Evolutionary conservation across 1,139 yeast genomes (phyloP).

Genomic region (Petasospora rhodanensis): DNA sequence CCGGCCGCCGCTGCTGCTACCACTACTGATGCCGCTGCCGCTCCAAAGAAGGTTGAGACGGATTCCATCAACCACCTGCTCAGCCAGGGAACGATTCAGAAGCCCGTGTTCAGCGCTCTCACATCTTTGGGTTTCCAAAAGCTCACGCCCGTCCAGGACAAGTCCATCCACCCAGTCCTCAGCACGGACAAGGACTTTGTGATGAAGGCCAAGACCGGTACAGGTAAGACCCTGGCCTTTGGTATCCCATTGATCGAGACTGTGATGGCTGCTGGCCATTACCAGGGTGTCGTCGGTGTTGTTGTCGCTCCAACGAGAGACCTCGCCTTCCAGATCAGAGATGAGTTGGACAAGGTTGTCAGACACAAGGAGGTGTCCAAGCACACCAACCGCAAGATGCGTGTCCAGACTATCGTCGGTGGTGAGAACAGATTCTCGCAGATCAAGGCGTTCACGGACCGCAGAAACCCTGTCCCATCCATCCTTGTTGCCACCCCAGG

Average conservation of each 20-base stretch:
- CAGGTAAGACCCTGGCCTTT: slow-evolving; percentile 91
- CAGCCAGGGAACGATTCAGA: slow-evolving; percentile 14
- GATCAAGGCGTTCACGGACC: slow-evolving; percentile 29
- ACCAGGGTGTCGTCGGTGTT: slow-evolving; percentile 47
- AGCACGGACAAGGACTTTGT: slow-evolving; percentile 60
- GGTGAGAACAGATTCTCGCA: slow-evolving; percentile 41
- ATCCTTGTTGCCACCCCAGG: slow-evolving; percentile 92
- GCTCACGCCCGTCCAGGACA: slow-evolving; percentile 78
- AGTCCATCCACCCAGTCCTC: slow-evolving; percentile 64
- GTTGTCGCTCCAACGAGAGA: slow-evolving; percentile 91
- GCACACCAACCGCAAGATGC: slow-evolving; percentile 31
- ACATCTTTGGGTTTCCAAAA: slow-evolving; percentile 38
- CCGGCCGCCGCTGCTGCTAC: too few species aligned
- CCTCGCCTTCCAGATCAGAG: slow-evolving; percentile 78
- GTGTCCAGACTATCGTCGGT: slow-evolving; percentile 40
- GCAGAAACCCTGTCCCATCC: slow-evolving; percentile 31
- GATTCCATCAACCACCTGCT: slow-evolving; percentile 21
- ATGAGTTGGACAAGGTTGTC: slow-evolving; percentile 52
- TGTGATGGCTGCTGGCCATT: slow-evolving; percentile 33
- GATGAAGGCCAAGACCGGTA: slow-evolving; percentile 91
- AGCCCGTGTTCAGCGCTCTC: slow-evolving; percentile 31
- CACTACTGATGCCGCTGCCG: too few species aligned
- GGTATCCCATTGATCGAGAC: slow-evolving; percentile 73
- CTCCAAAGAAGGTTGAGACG: too few species aligned
- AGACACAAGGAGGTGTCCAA: slow-evolving; percentile 29